These are phyloP conservation scores for Amanita jacksonii DNA, from an alignment of 768 basidiomycete species.

Conservation along the genomic window DNA sequence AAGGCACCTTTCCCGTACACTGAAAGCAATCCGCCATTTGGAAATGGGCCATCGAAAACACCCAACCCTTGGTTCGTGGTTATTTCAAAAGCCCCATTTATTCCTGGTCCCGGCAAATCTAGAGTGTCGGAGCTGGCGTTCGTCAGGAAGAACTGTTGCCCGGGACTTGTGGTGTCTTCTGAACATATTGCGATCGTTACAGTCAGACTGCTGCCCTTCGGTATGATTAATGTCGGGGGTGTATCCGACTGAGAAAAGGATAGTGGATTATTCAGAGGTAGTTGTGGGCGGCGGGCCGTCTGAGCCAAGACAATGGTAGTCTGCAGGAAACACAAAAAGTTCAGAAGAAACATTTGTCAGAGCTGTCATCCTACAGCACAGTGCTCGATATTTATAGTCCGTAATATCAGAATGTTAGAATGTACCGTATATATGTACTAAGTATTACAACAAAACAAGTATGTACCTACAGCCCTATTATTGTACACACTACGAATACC, in stretches of 20 bases:
- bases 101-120: slow-evolving; percentile 27
- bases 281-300: slow-evolving; percentile 14
- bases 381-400: too few species aligned
- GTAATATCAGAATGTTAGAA: too few species aligned
- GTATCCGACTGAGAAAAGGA: slow-evolving; percentile 21
- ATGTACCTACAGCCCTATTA: slow-evolving; percentile 7
- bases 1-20: slow-evolving; percentile 39
- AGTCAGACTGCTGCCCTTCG: slow-evolving; percentile 26
- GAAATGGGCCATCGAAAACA: slow-evolving; percentile 36
- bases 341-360: slow-evolving; percentile 30
- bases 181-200: slow-evolving; percentile 45
- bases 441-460: too few species aligned
- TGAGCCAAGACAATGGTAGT: slow-evolving; percentile 24
- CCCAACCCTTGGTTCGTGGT: slow-evolving; percentile 38
- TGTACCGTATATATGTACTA: too few species aligned
- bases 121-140: slow-evolving; percentile 29
- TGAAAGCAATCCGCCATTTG: slow-evolving; percentile 41
- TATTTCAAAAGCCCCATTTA: slow-evolving; percentile 39
- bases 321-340: slow-evolving; percentile 25
- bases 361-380: too few species aligned
- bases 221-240: slow-evolving; percentile 31
- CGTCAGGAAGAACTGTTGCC: slow-evolving; percentile 50
- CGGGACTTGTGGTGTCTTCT: slow-evolving; percentile 13
- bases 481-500: neutral
- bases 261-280: slow-evolving; percentile 27